Base-by-base conservation (phyloP, 495 filamentous ascomycete genomes). In the Hyaloscypha finlandica region DNA sequence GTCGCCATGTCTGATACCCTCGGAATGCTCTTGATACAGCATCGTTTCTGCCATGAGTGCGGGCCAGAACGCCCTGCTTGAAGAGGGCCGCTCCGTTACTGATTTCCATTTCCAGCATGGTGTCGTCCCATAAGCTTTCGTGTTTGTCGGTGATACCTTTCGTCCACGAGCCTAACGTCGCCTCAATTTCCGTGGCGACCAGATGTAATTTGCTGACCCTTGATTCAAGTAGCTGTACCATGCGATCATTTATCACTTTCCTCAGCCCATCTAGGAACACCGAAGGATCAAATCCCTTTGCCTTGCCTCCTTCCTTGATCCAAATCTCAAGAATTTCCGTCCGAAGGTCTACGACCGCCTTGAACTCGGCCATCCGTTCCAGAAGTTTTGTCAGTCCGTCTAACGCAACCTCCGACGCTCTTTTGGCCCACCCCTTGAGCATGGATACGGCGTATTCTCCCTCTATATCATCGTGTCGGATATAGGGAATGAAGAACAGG, bases 401-500 rank as follows among this genome's bases (percentile, higher is more conserved):
- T 6, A 90, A 77, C 48, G 96, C 83, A 3, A 82, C 81, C 12
- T 84, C 79, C 39, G 92, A 86, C 8, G 93, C 91, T 58, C 85
- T 80, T 55, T 81, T 83, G 0, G 92, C 90, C 96, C 95, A 99
- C 51, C 79, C 77, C 45, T 83, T 84, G 25, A 95, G 84, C 59
- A 86, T 83, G 58, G 88, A 84, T 32, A 85, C 81, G 0, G 88
- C 88, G 65, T 92, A 85, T 20, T 79, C 68, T 30, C 84, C 84
- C 30, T 87, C 85, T 32, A 96, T 75, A 68, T 96, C 92, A 64
- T 94, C 93, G 68, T 96, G 85, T 35, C 92, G 88, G 57, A 97
- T 90, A 80, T 92, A 97, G 0, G 95, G 96, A 0, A 88, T 96
- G 76, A 96, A 98, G 59, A 89, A 91, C 35, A 84, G 84, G 35